Evolutionary conservation across 148 eudicot genomes (phyloP), one percentile per base, ranked within the genome.

Genomic region (Nyssa sinensis): DNA sequence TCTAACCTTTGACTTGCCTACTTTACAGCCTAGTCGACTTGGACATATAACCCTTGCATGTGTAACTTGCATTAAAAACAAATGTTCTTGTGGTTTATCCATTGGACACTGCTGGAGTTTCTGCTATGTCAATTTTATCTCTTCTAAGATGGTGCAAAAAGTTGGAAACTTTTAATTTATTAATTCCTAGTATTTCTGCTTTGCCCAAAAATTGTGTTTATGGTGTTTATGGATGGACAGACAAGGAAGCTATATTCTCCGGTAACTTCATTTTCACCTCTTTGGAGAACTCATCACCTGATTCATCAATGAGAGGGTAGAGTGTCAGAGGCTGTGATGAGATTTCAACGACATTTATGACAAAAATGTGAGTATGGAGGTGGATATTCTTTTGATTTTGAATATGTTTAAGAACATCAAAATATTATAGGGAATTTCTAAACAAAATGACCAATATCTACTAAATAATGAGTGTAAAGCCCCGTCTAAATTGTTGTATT

Each of bases 261-360:
- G 90, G 90, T 29, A 87, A 87, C 78, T 87, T 87, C 74, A 62
- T 78, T 78, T 87, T 87, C 83, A 84, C 86, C 7, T 32, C 84
- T 29, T 59, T 87, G 62, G 81, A 82, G 64, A 80, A 70, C 32
- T 41, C 70, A 16, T 64, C 59, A 19, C 10, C 79, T 25, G 16
- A 0, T 60, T 4, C 16, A 27, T 4, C 16, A 27, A 25, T 1
- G 33, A 14, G 62, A 28, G 47, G 44, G 53, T 65, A 71, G 29
- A 34, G 10, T 33, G 34, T 8, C 16, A 32, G 33, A 63, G 34
- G 37, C 37, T 35, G 34, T 33, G 17, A 62, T 2, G 69, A 32
- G 55, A 51, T 3, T 33, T 16, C 55, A 33, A 61, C 24, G 25
- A 23, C 67, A 14, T 23, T 21, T 60, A 14, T 60, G 58, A 27